phyloP scores from a whole-genome alignment of 106 monocot species.

The Ottelia alismoides region DNA sequence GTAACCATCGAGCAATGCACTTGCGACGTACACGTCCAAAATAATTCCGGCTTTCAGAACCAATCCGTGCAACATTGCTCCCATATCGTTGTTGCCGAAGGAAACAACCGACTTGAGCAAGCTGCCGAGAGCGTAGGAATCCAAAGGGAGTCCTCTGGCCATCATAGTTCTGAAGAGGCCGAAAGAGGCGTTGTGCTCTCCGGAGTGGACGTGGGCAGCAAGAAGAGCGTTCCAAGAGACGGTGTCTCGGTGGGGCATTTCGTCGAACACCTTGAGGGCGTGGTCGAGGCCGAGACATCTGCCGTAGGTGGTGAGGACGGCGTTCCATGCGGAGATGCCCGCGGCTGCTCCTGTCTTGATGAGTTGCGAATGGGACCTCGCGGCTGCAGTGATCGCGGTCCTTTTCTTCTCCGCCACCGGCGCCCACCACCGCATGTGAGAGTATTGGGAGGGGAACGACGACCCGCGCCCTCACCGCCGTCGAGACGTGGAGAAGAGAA shows the following conservation, averaged over 20 bases:
- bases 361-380: conserved; percentile 25
- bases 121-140: conserved; percentile 42
- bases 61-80: conserved; percentile 41
- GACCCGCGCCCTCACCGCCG: too few relatives aligned
- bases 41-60: conserved; percentile 32
- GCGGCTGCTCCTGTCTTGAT: conserved; percentile 27
- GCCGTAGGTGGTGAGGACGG: conserved; percentile 30
- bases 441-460: too few relatives aligned
- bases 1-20: conserved; percentile 56
- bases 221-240: conserved; percentile 69
- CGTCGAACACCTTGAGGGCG: conserved; percentile 54
- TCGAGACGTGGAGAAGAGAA: too few relatives aligned
- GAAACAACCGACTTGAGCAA: conserved; percentile 43
- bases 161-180: conserved; percentile 25
- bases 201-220: conserved; percentile 20
- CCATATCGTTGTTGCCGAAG: too few relatives aligned
- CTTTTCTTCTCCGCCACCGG: too few relatives aligned
- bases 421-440: too few relatives aligned
- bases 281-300: conserved; percentile 1
- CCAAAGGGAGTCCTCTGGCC: conserved; percentile 10
- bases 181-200: conserved; percentile 7
- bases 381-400: too few relatives aligned
- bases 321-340: conserved; percentile 46
- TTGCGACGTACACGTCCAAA: conserved; percentile 45
- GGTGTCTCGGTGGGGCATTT: conserved; percentile 33